Base-by-base conservation (phyloP, 2,329 filamentous ascomycete genomes). In the Colletotrichum kahawae region DNA sequence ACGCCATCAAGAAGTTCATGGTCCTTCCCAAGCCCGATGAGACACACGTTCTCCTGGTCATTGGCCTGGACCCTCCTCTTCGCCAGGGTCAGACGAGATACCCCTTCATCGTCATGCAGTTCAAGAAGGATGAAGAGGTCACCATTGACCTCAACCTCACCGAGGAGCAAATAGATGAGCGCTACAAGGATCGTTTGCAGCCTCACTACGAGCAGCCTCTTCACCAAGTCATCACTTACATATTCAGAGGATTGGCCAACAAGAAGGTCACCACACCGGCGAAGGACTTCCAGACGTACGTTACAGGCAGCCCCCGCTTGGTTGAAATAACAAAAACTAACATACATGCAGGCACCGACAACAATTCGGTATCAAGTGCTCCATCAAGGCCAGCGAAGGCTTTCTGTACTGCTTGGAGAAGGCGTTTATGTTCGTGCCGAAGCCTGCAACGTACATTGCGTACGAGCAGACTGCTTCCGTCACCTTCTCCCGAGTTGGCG, bases 321-420 rank as follows among this genome's bases (percentile, higher is more conserved):
- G 6, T 9, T 29, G 24, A 56, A 24, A 29, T 24, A 8, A 8
- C 31, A 12, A 36, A 36, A 71, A 24, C 83, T 86, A 77, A 85
- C 78, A 21, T 24, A 12, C 1, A 21, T 29, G 8, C 67, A 92
- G 94, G 79, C 97, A 98, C 86, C 95, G 98, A 83, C 92, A 94
- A 81, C 96, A 98, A 84, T 95, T 93, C 79, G 97, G 97, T 74
- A 97, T 99, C 85, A 99, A 99, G 87, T 99, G 97, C 85, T 98
- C 96, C n/a, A 98, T 99, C 91, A 99, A 99, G 87, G 97, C 97
- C 69, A 98, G 97, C 84, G 97, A 99, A 87, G 97, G 97, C 76
- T 96, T 98, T 82, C 88, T 99, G 66, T 99, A 98, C 90, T 98
- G 96, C 83, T 88, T 99, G 79, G 97, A 99, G 85, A 98, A 98